These are phyloP conservation scores for Rhizoclosmatium globosum DNA, from an alignment of 192 early-diverging fungal species.

Conservation along the genomic window DNA sequence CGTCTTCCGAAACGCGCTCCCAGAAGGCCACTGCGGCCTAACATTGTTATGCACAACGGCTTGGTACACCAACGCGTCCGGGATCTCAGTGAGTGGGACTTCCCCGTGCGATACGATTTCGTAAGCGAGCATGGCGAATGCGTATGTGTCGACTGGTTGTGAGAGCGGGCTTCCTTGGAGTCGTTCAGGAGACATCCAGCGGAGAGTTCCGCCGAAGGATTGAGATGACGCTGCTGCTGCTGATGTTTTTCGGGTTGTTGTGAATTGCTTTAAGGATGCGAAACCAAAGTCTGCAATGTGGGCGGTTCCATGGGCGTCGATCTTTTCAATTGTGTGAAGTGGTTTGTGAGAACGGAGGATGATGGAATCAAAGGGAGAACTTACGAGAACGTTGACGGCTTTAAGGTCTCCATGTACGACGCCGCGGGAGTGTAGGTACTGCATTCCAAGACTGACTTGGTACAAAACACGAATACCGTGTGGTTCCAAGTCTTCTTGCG, in stretches of 20 bases:
- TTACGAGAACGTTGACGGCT: constrained; percentile 49
- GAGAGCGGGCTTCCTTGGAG: constrained; percentile 23
- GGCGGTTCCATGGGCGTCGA: constrained; percentile 35
- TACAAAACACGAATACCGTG: constrained; percentile 39
- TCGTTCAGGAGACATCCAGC: constrained; percentile 49
- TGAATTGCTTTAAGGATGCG: constrained; percentile 37
- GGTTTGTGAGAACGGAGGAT: too few species aligned
- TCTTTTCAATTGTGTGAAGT: not conserved
- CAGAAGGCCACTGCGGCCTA: constrained; percentile 1
- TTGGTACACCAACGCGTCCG: constrained; percentile 37
- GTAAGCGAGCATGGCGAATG: constrained; percentile 44
- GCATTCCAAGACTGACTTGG: constrained; percentile 47
- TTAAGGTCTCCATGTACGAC: constrained; percentile 50
- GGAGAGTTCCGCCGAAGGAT: constrained; percentile 33
- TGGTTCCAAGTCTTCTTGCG: not conserved
- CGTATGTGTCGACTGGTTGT: constrained; percentile 37
- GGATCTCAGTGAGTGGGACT: constrained; percentile 25
- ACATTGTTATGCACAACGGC: constrained; percentile 21
- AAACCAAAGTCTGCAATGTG: constrained; percentile 46
- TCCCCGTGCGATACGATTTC: constrained; percentile 34
- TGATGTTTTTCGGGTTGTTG: constrained; percentile 26
- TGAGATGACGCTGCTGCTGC: not conserved
- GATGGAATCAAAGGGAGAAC: not conserved
- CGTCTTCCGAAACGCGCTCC: constrained; percentile 26
- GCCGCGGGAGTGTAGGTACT: constrained; percentile 44